A percentile compares a stretch with the other conserved stretches of the same genome.
Evolutionary conservation across 202 grass and related monocot species (phyloP).

Genomic region (Miscanthus sacchariflorus): DNA sequence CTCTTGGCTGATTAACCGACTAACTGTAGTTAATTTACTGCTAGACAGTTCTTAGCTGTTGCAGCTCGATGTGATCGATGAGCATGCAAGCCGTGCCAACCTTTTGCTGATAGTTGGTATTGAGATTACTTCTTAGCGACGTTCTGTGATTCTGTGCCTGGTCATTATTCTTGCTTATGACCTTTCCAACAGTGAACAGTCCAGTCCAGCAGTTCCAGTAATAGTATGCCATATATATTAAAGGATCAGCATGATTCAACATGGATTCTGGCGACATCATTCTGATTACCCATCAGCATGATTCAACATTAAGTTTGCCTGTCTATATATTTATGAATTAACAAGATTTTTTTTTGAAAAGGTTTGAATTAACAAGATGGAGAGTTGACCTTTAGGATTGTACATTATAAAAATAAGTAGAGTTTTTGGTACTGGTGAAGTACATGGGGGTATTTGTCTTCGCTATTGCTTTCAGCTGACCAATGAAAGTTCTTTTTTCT

Average conservation of each 20-base stretch:
- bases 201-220: background rate
- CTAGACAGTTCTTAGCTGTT: background rate
- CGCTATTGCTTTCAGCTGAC: constrained; percentile 16
- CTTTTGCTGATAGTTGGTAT: background rate
- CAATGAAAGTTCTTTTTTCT: constrained; percentile 9
- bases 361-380: background rate
- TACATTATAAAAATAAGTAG: background rate
- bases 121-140: background rate
- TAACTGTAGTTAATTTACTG: background rate
- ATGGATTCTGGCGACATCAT: background rate
- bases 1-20: background rate
- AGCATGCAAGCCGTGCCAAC: no score
- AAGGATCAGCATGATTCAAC: background rate
- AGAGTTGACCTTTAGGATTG: constrained; percentile 11
- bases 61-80: background rate
- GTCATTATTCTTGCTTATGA: background rate
- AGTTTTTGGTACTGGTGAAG: background rate
- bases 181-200: background rate
- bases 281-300: background rate
- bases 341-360: background rate
- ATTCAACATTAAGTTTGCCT: background rate
- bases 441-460: background rate
- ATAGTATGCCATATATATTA: background rate
- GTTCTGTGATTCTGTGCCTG: background rate
- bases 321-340: background rate